phyloP scores from a whole-genome alignment of 208 protist species.

The Trichomonas gallinae region DNA sequence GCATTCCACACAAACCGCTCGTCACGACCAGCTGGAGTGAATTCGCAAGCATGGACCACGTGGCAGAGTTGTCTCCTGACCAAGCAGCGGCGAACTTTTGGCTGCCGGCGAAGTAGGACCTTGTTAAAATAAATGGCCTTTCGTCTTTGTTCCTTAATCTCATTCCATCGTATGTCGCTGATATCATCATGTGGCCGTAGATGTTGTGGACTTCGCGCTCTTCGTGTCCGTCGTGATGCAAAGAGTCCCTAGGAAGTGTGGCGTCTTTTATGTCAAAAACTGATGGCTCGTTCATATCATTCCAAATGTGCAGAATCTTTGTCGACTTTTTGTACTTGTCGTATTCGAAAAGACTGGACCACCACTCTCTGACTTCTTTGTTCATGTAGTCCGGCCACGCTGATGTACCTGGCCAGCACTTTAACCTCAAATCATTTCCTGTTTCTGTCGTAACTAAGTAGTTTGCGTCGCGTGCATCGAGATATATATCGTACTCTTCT shows the following conservation, averaged over 20 bases:
- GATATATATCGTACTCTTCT: not conserved
- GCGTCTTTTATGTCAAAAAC: slow-evolving; percentile 61
- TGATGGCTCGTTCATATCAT: slow-evolving; percentile 96
- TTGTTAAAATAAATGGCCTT: slow-evolving; percentile 85
- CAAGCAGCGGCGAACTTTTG: slow-evolving; percentile 86
- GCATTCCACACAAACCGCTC: slow-evolving; percentile 73
- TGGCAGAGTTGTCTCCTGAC: slow-evolving; percentile 89
- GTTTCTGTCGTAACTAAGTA: slow-evolving; percentile 30
- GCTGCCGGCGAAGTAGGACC: slow-evolving; percentile 88
- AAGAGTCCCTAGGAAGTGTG: slow-evolving; percentile 79
- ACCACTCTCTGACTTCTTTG: slow-evolving; percentile 53
- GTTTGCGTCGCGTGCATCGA: not conserved
- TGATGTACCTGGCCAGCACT: slow-evolving; percentile 81
- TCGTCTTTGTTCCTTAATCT: slow-evolving; percentile 43
- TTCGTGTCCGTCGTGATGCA: slow-evolving; percentile 51
- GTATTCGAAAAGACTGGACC: slow-evolving; percentile 24
- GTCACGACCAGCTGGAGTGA: slow-evolving; percentile 79
- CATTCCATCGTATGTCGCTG: slow-evolving; percentile 55
- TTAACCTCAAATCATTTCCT: not conserved
- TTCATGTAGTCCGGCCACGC: slow-evolving; percentile 80
- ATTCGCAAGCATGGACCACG: slow-evolving; percentile 76
- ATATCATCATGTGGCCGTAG: slow-evolving; percentile 69
- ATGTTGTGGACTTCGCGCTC: slow-evolving; percentile 92
- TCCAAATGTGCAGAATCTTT: slow-evolving; percentile 78
- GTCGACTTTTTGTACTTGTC: slow-evolving; percentile 51